Conservation (phyloP, 495 filamentous ascomycete species). For the Penicillium tannophilum region DNA sequence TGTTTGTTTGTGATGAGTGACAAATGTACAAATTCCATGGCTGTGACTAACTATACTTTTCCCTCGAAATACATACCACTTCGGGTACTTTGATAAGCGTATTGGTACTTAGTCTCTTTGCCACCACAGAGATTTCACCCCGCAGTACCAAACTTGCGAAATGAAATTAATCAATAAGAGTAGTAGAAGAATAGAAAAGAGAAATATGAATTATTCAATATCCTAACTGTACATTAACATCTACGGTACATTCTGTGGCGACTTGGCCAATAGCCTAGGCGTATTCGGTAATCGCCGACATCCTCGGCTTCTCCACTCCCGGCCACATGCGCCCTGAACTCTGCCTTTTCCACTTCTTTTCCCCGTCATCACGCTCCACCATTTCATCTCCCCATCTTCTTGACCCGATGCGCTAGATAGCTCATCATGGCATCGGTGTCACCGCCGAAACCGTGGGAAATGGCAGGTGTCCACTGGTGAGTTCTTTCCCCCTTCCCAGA, state of each 20-base stretch:
- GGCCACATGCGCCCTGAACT: conserved; percentile 31
- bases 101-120: conserved; percentile 18
- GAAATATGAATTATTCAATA: not conserved
- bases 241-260: not conserved
- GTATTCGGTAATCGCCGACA: conserved; percentile 28
- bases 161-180: not conserved
- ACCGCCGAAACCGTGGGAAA: conserved; percentile 96
- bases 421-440: conserved; percentile 61
- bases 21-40: no score
- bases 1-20: not conserved
- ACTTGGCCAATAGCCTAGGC: not conserved
- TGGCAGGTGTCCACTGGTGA: conserved; percentile 64
- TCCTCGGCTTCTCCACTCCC: conserved; percentile 36
- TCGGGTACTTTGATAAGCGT: conserved; percentile 2
- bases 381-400: not conserved
- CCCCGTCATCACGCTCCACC: conserved; percentile 1
- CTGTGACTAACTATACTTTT: not conserved
- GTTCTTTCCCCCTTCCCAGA: conserved; percentile 14
- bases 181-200: not conserved
- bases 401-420: conserved; percentile 37
- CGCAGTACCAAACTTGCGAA: not conserved
- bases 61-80: not conserved
- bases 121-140: conserved; percentile 25
- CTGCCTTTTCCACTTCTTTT: conserved; percentile 17
- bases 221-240: no score